phyloP scores from a whole-genome alignment of 177 flowering plant species.

The Vitis hybrid region DNA sequence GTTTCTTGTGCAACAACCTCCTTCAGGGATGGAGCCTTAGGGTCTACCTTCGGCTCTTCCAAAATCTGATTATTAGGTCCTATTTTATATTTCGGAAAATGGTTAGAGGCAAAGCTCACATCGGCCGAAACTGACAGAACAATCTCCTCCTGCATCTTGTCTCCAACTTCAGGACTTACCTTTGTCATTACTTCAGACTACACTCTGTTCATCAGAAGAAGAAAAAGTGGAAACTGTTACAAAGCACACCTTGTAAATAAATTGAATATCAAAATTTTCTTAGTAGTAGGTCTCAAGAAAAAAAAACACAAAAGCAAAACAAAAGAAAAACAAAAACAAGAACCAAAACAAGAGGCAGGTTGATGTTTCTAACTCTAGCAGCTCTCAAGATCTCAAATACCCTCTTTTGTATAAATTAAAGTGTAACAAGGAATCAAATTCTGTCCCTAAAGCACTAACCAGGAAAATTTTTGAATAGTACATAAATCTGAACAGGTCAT shows the following conservation, averaged over 20 bases:
- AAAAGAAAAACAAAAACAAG: neutral
- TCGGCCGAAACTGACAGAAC: constrained; percentile 69
- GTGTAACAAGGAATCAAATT: neutral
- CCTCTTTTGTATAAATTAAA: neutral
- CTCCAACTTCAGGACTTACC: constrained; percentile 70
- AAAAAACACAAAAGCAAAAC: too few species aligned
- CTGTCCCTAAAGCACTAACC: neutral
- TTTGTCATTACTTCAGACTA: constrained; percentile 59
- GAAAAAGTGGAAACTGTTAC: neutral
- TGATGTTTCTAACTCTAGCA: neutral
- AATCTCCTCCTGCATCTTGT: constrained; percentile 36
- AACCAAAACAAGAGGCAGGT: neutral
- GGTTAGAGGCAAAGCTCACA: constrained; percentile 72
- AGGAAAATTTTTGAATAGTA: neutral
- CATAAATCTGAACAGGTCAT: too few species aligned
- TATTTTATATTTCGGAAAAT: constrained; percentile 80
- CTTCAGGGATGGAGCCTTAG: constrained; percentile 67
- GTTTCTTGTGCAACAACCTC: constrained; percentile 81
- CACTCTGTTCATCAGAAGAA: constrained; percentile 25
- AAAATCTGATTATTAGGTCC: constrained; percentile 75
- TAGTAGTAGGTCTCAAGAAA: too few species aligned
- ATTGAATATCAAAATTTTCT: constrained; percentile 7
- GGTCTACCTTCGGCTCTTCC: constrained; percentile 57
- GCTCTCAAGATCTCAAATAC: too few species aligned
- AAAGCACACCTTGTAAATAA: neutral